Evolutionary conservation across 2,329 filamentous ascomycete species (phyloP).

Genomic region (Pestalotiopsis fici): DNA sequence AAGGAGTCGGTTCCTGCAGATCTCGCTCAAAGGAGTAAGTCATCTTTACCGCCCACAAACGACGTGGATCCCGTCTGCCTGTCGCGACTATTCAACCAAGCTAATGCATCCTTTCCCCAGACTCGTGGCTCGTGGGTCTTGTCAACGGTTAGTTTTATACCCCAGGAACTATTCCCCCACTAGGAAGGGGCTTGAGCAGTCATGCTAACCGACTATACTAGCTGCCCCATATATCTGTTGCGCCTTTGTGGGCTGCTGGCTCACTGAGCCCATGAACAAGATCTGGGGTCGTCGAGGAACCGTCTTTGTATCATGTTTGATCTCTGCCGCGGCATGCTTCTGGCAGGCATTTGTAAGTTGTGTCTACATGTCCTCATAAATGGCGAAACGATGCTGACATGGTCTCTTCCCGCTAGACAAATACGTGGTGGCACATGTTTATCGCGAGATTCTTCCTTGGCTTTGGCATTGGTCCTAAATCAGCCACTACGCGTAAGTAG

Average conservation of each 20-base stretch:
- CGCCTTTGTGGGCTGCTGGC: conserved; percentile 71
- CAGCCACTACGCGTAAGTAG: conserved; percentile 57
- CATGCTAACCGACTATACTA: conserved; percentile 12
- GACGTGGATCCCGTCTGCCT: background rate
- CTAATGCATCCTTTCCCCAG: conserved; percentile 17
- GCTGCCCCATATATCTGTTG: conserved; percentile 65
- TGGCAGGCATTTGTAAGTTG: conserved; percentile 39
- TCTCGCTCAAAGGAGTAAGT: background rate
- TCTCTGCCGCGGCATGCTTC: conserved; percentile 50
- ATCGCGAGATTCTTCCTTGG: conserved; percentile 70
- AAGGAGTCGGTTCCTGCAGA: conserved; percentile 21
- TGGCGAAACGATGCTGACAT: background rate
- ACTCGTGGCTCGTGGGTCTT: conserved; percentile 62
- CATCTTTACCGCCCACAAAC: background rate
- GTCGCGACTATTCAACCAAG: background rate
- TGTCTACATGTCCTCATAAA: background rate
- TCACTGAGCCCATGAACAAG: conserved; percentile 72
- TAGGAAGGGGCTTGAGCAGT: background rate
- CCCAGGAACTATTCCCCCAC: background rate
- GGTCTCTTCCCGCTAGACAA: background rate
- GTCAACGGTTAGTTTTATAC: conserved; percentile 46
- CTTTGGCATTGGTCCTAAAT: conserved; percentile 71
- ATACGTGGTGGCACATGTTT: conserved; percentile 65
- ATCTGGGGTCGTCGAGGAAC: conserved; percentile 70
- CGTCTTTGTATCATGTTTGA: conserved; percentile 67